A percentile compares a stretch with the other conserved stretches of the same genome.
phyloP scores from a whole-genome alignment of 495 filamentous ascomycete genomes.

The Penicillium flavigenum region DNA sequence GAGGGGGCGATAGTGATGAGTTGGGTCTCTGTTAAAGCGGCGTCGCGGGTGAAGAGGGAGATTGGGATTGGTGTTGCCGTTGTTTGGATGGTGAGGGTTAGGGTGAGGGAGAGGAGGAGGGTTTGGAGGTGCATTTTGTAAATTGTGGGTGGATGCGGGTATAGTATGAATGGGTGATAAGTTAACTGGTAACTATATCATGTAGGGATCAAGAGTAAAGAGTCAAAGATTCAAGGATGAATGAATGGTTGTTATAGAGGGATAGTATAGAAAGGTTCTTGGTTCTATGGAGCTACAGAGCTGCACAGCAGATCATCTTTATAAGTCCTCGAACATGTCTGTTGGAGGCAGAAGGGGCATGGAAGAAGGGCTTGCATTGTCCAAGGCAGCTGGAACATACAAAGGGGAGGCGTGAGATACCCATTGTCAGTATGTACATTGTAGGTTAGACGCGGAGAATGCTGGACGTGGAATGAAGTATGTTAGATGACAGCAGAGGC shows the following conservation, averaged over 20 bases:
- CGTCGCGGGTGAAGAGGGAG: background rate
- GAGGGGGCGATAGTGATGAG: slow-evolving; percentile 55
- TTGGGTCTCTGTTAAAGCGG: slow-evolving; percentile 40
- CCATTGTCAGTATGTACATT: background rate
- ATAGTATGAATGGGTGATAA: background rate
- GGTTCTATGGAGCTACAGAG: background rate
- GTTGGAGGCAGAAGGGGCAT: background rate
- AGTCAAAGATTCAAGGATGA: background rate
- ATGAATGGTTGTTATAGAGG: background rate
- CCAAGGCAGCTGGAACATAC: slow-evolving; percentile 7
- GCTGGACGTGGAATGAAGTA: background rate
- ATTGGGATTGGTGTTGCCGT: slow-evolving; percentile 17
- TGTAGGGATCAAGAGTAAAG: background rate
- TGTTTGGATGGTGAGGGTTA: slow-evolving; percentile 21
- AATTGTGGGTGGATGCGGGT: background rate
- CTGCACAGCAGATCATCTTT: background rate
- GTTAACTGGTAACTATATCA: background rate
- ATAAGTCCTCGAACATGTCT: slow-evolving; percentile 7
- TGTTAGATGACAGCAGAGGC: background rate
- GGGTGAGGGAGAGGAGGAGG: slow-evolving; percentile 18
- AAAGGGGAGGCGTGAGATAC: background rate
- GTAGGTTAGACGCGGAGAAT: slow-evolving; percentile 12
- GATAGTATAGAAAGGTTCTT: background rate
- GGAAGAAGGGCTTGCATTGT: slow-evolving; percentile 7
- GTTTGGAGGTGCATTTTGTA: slow-evolving; percentile 8